These are phyloP conservation scores for Fomitopsis schrenkii DNA, from an alignment of 1,284 basidiomycete genomes.

Conservation along the genomic window DNA sequence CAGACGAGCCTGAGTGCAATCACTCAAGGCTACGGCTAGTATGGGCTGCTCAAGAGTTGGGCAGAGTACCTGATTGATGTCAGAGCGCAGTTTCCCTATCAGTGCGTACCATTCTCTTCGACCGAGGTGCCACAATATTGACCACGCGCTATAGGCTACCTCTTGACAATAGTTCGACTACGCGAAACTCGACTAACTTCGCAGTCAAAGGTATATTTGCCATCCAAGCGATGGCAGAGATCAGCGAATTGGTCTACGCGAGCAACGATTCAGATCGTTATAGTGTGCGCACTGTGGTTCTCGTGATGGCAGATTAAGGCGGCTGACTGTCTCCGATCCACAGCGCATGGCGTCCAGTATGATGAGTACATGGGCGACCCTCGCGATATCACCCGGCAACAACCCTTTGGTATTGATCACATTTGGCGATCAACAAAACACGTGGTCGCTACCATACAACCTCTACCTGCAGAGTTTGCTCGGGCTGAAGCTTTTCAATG, in stretches of 20 bases:
- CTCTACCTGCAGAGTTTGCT: constrained; percentile 60
- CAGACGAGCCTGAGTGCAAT: too few species aligned
- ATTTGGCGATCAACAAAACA: constrained; percentile 40
- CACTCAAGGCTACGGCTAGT: constrained; percentile 28
- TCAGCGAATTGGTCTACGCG: constrained; percentile 47
- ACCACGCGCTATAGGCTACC: constrained; percentile 40
- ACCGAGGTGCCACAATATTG: neutral
- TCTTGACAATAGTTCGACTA: constrained; percentile 35
- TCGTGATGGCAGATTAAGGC: neutral
- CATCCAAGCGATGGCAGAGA: constrained; percentile 62
- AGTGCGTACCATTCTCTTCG: constrained; percentile 30
- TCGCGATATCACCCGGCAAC: constrained; percentile 31
- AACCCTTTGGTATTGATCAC: constrained; percentile 31
- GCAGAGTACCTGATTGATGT: constrained; percentile 54
- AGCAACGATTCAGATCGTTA: constrained; percentile 44
- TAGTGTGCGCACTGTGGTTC: constrained; percentile 28
- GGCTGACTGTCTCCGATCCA: neutral
- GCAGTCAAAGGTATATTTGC: constrained; percentile 71
- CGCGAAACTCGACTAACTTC: constrained; percentile 68
- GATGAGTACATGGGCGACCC: constrained; percentile 20
- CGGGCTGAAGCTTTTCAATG: constrained; percentile 14
- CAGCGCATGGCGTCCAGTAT: constrained; percentile 13
- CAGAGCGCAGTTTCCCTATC: constrained; percentile 49
- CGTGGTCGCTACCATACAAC: constrained; percentile 64
- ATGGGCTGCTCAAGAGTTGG: constrained; percentile 59